Evolutionary conservation across 1,284 basidiomycete species (phyloP).

Genomic region (Mycosarcoma maydis): DNA sequence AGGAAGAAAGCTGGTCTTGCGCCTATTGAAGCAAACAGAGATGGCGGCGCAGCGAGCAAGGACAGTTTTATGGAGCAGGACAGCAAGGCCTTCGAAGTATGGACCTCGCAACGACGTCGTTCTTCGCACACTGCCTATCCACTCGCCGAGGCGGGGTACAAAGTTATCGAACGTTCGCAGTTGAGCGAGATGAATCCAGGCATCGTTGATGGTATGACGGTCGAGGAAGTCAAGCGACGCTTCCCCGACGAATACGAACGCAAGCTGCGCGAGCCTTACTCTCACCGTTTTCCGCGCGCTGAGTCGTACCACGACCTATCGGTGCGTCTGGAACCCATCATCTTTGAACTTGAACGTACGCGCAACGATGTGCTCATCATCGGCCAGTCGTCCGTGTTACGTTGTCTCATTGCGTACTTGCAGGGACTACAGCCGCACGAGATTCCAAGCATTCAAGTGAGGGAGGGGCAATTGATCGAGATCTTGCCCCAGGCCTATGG

Average conservation of each 20-base stretch:
- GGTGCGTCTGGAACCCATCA: slow-evolving; percentile 76
- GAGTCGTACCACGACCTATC: slow-evolving; percentile 83
- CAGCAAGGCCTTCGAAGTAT: slow-evolving; percentile 74
- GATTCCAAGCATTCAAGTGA: slow-evolving; percentile 92
- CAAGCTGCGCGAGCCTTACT: slow-evolving; percentile 90
- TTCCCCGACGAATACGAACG: slow-evolving; percentile 95
- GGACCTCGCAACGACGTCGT: slow-evolving; percentile 92
- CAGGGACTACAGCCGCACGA: slow-evolving; percentile 95
- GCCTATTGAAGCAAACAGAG: slow-evolving; percentile 16
- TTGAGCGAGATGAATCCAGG: slow-evolving; percentile 96
- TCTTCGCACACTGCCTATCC: slow-evolving; percentile 96
- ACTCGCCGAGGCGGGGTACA: slow-evolving; percentile 75
- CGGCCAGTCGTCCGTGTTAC: slow-evolving; percentile 93
- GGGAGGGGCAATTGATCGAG: slow-evolving; percentile 65
- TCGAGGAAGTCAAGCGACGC: slow-evolving; percentile 85
- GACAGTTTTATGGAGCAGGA: slow-evolving; percentile 36
- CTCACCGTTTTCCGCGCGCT: slow-evolving; percentile 74
- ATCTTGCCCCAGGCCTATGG: slow-evolving; percentile 65
- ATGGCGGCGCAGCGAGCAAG: not conserved
- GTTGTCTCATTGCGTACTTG: slow-evolving; percentile 76
- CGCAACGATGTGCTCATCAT: slow-evolving; percentile 74
- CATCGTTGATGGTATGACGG: slow-evolving; percentile 83
- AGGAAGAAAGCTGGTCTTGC: slow-evolving; percentile 32
- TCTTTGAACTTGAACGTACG: slow-evolving; percentile 83
- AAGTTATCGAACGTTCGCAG: slow-evolving; percentile 89